Percentiles rank a stretch among this genome's conserved stretches.
Evolutionary conservation across 805 yeast species (phyloP).

Genomic region (Starmerella ratchasimensis): DNA sequence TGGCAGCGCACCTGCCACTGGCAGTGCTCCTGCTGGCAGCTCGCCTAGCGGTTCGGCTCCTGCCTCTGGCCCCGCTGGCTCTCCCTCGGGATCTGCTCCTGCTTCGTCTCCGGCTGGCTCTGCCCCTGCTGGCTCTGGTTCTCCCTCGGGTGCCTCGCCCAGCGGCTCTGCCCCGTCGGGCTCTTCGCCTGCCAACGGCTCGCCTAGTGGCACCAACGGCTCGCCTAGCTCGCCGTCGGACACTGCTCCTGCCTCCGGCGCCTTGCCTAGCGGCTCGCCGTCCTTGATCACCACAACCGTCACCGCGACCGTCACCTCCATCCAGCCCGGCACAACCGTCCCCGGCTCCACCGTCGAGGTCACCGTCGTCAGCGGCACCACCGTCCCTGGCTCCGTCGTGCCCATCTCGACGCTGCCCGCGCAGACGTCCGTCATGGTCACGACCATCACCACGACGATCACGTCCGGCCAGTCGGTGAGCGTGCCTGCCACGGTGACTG

Average conservation of each 20-base stretch:
- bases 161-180: not conserved
- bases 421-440: constrained; percentile 10
- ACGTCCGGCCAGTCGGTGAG: constrained; percentile 1
- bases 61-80: too few relatives aligned
- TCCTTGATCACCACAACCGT: constrained; percentile 8
- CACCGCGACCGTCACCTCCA: constrained; percentile 6
- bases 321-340: constrained; percentile 18
- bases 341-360: constrained; percentile 15
- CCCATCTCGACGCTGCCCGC: constrained; percentile 14
- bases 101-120: too few relatives aligned
- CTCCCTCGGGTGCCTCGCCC: not conserved
- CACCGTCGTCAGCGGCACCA: constrained; percentile 6
- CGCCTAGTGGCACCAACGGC: too few relatives aligned
- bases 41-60: too few relatives aligned
- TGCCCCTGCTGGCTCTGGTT: too few relatives aligned
- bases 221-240: too few relatives aligned
- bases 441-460: constrained; percentile 6
- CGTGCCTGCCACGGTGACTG: constrained; percentile 3
- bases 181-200: too few relatives aligned
- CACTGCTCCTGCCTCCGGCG: too few relatives aligned
- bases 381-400: constrained; percentile 15
- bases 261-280: too few relatives aligned
- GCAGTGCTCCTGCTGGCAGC: too few relatives aligned
- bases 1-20: too few relatives aligned
- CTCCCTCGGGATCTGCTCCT: too few relatives aligned